A percentile compares a stretch with the other conserved stretches of the same genome.
Evolutionary conservation across 2,329 filamentous ascomycete species (phyloP).

Genomic region (Paecilomyces fulvus): DNA sequence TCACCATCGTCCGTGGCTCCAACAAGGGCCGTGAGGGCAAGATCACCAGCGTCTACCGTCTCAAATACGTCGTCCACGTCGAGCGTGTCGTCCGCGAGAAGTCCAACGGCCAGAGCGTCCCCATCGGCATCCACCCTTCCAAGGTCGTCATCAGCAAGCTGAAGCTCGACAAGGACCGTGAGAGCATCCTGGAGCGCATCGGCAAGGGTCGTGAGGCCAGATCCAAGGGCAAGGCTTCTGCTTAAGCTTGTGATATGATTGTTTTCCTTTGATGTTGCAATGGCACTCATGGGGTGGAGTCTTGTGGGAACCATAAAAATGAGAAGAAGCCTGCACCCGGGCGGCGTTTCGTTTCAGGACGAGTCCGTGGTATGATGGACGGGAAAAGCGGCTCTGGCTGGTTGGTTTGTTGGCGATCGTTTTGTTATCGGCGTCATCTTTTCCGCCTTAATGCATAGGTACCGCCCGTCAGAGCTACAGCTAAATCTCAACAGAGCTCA

Average conservation of each 20-base stretch:
- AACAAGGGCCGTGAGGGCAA: slow-evolving; percentile 99
- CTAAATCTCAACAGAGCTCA: slow-evolving; percentile 4
- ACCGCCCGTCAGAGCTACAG: slow-evolving; percentile 8
- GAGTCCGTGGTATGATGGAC: neutral
- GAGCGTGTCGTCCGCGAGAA: slow-evolving; percentile 97
- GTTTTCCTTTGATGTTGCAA: slow-evolving; percentile 64
- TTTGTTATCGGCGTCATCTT: slow-evolving; percentile 3
- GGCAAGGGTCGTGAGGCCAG: slow-evolving; percentile 39
- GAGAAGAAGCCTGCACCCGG: slow-evolving; percentile 61
- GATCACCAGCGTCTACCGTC: slow-evolving; percentile 93
- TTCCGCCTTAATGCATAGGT: slow-evolving; percentile 5
- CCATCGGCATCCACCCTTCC: slow-evolving; percentile 87
- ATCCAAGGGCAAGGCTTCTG: slow-evolving; percentile 40
- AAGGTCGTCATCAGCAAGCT: slow-evolving; percentile 98
- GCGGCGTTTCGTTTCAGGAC: neutral
- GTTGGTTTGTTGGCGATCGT: slow-evolving; percentile 1
- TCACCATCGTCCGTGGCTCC: slow-evolving; percentile 80
- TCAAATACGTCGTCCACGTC: slow-evolving; percentile 96
- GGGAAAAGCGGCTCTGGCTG: neutral
- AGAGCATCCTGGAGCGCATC: slow-evolving; percentile 40
- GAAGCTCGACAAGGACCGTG: slow-evolving; percentile 63
- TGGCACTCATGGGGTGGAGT: slow-evolving; percentile 22
- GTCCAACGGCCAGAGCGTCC: slow-evolving; percentile 91
- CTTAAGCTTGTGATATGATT: slow-evolving; percentile 51
- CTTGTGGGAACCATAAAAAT: slow-evolving; percentile 38